Evolutionary conservation across 768 basidiomycete genomes (phyloP).

Genomic region (Hebeloma cylindrosporum): DNA sequence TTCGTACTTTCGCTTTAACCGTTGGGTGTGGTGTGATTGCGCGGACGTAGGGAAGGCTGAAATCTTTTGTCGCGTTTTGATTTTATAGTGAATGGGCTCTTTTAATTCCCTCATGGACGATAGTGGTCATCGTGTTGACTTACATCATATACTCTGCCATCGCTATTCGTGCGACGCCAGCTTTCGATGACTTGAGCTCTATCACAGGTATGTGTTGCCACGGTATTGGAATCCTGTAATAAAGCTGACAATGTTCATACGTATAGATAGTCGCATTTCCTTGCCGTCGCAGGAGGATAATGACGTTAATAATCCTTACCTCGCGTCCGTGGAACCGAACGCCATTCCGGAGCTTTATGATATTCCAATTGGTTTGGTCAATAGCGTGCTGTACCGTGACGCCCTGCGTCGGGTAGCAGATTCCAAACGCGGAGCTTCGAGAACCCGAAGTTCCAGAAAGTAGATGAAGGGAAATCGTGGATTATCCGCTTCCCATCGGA

Average conservation of each 20-base stretch:
- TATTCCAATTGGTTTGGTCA: slow-evolving; percentile 79
- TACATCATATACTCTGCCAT: slow-evolving; percentile 78
- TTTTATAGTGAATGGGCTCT: slow-evolving; percentile 77
- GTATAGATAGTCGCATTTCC: slow-evolving; percentile 58
- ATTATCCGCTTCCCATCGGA: no score
- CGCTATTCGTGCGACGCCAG: slow-evolving; percentile 69
- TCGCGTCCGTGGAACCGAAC: slow-evolving; percentile 43
- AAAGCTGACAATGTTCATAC: slow-evolving; percentile 7
- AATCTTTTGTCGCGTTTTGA: no score
- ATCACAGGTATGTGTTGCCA: slow-evolving; percentile 55
- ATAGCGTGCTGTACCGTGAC: slow-evolving; percentile 61
- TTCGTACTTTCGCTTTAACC: slow-evolving; percentile 30
- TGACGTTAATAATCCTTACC: slow-evolving; percentile 48
- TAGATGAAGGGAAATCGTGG: no score
- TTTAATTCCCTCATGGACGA: slow-evolving; percentile 75
- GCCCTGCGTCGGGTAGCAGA: slow-evolving; percentile 7
- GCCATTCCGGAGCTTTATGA: slow-evolving; percentile 72
- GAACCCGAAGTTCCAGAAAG: no score
- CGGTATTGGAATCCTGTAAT: slow-evolving; percentile 9
- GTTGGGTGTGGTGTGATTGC: neutral
- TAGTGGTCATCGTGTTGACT: slow-evolving; percentile 68
- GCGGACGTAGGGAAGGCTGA: no score
- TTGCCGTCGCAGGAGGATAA: slow-evolving; percentile 38
- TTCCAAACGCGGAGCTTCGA: neutral
- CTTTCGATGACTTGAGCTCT: slow-evolving; percentile 64